Evolutionary conservation across 495 filamentous ascomycete species (phyloP).

Genomic region (Terfezia boudieri): DNA sequence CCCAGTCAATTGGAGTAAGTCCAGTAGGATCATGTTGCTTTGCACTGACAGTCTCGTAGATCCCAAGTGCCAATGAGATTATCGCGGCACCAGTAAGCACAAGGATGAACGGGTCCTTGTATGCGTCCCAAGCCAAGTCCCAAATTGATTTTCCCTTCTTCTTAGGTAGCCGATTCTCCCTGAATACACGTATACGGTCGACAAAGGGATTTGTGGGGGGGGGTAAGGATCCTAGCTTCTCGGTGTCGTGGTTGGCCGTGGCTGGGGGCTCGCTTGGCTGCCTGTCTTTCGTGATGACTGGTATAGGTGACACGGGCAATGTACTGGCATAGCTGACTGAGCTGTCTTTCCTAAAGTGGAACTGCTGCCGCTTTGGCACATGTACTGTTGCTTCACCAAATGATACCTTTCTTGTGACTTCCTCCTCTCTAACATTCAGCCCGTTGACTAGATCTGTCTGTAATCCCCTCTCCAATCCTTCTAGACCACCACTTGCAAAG

Average conservation of each 20-base stretch:
- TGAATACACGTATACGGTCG: slow-evolving; percentile 48
- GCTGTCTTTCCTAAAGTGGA: slow-evolving; percentile 3
- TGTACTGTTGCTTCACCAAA: slow-evolving; percentile 35
- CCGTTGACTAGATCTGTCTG: slow-evolving; percentile 41
- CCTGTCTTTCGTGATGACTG: neutral
- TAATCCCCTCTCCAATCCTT: slow-evolving; percentile 44
- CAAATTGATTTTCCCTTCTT: slow-evolving; percentile 53
- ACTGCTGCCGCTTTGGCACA: slow-evolving; percentile 4
- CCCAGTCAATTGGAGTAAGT: slow-evolving; percentile 40
- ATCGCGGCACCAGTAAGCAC: slow-evolving; percentile 50
- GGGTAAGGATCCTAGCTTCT: slow-evolving; percentile 5
- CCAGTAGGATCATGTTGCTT: slow-evolving; percentile 19
- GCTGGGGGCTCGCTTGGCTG: neutral
- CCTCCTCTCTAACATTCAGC: slow-evolving; percentile 42
- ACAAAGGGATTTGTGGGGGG: slow-evolving; percentile 23
- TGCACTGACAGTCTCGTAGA: slow-evolving; percentile 40
- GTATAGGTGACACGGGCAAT: neutral
- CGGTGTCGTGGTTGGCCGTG: neutral
- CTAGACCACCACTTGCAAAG: slow-evolving; percentile 41
- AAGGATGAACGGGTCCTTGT: slow-evolving; percentile 70
- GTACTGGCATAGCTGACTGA: neutral
- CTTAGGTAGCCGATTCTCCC: slow-evolving; percentile 48
- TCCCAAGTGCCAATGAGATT: slow-evolving; percentile 46
- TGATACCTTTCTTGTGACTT: slow-evolving; percentile 31
- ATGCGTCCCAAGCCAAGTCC: slow-evolving; percentile 61